phyloP scores from a whole-genome alignment of 2,329 filamentous ascomycete genomes.

The Hymenotorrendiella dingleyae region DNA sequence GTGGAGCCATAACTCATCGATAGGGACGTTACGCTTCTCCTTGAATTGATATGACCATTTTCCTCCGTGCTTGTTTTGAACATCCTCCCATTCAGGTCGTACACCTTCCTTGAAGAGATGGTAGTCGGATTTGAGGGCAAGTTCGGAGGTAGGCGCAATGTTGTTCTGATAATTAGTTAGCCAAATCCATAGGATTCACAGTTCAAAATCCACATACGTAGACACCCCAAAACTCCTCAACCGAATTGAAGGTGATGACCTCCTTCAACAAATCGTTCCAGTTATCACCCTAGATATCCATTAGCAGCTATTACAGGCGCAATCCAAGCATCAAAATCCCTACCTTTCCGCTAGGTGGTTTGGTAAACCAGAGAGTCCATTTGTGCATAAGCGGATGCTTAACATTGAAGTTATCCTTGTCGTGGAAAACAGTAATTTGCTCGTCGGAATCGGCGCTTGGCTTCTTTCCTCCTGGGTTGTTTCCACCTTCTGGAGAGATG shows the following conservation, averaged over 20 bases:
- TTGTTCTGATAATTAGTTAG: conserved; percentile 67
- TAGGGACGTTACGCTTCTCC: conserved; percentile 85
- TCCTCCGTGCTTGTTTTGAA: conserved; percentile 97
- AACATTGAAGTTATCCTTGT: conserved; percentile 98
- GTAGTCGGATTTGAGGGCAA: conserved; percentile 97
- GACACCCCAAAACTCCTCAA: conserved; percentile 99
- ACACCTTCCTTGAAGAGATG: conserved; percentile 98
- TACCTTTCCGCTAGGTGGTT: conserved; percentile 93
- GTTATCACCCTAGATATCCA: conserved; percentile 70
- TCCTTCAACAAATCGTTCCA: conserved; percentile 98
- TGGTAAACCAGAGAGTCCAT: conserved; percentile 99
- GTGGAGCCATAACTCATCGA: conserved; percentile 94
- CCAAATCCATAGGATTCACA: not conserved
- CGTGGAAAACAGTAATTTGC: conserved; percentile 91
- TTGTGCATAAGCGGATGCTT: conserved; percentile 97
- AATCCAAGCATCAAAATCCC: conserved; percentile 1
- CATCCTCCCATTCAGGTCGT: conserved; percentile 96
- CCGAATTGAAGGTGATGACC: conserved; percentile 96
- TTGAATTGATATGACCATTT: conserved; percentile 99
- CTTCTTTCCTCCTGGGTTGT: conserved; percentile 40
- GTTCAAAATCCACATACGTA: conserved; percentile 62
- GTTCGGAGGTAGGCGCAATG: conserved; percentile 90
- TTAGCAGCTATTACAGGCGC: conserved; percentile 19
- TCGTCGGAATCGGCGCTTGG: conserved; percentile 49
- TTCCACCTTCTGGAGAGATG: conserved; percentile 58